Evolutionary conservation across 2,329 filamentous ascomycete genomes (phyloP), one percentile per base, ranked within the genome.

Genomic region (Fusarium nisikadoi): DNA sequence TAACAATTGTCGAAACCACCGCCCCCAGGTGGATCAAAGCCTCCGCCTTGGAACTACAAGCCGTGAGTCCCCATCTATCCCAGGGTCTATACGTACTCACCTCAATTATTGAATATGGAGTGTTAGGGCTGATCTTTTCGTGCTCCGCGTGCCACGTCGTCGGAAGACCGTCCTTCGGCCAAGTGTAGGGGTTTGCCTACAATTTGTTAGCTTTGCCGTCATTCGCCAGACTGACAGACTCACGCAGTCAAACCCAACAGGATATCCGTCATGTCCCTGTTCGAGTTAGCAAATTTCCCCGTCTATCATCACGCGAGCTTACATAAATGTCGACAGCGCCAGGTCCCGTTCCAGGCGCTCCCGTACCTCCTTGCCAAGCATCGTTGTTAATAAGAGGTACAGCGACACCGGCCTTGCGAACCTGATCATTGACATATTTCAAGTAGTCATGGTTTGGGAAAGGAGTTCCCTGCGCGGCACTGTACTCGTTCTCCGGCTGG

Each of bases 401-500:
- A 2, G 92, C 85, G 46, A 96, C 89, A 0, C 93, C 92, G 1
- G 90, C 90, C 45, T 90, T 84, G 16, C 89, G 85, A 25, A 89
- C 88, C 76, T 94, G 91, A 36, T 94, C 85, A 49, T 91, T 88
- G 10, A 95, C 89, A 70, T 92, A 90, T 61, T 89, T 85, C 80
- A 95, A 89, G 78, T 95, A 96, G 0, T 86, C 84, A 0, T 86
- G 84, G 74, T 94, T 90, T 0, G 91, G 91, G 71, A 92, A 93
- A 1, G 81, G 79, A 6, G 87, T 82, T 5, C 82, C 82, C 8
- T 82, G 81, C 3, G 84, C 85, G 23, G 83, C 80, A 2, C 87
- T 90, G 77, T 95, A 95, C 79, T 96, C 94, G 70, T 96, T 97
- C 79, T 97, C 94, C 0, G 92, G 91, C 79, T 97, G 94, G 45